A percentile compares a stretch with the other conserved stretches of the same genome.
Conservation (phyloP, 805 yeast genomes). For the Nakazawaea sp. region DNA sequence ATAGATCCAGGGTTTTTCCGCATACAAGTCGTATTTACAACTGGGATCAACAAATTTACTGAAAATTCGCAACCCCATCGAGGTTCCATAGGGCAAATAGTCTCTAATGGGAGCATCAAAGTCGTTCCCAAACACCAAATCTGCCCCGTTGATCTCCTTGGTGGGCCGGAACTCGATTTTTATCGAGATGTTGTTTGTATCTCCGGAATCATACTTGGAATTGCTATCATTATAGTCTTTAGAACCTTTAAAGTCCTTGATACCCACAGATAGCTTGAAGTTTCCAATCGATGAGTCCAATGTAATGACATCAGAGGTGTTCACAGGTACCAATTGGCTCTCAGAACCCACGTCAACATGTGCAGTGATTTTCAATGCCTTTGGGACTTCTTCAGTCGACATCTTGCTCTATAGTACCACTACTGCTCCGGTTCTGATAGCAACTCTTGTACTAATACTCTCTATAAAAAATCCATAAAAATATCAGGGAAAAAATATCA, state of each 20-base stretch:
- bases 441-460: too few relatives aligned
- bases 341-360: background rate
- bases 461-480: too few relatives aligned
- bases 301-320: background rate
- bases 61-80: slow-evolving; percentile 50
- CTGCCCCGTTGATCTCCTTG: slow-evolving; percentile 37
- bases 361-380: slow-evolving; percentile 6
- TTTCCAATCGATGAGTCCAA: slow-evolving; percentile 5
- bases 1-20: slow-evolving; percentile 55
- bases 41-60: slow-evolving; percentile 57
- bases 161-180: slow-evolving; percentile 36
- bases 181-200: slow-evolving; percentile 19
- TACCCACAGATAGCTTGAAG: slow-evolving; percentile 2
- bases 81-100: slow-evolving; percentile 47
- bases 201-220: background rate
- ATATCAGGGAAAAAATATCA: too few relatives aligned
- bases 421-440: too few relatives aligned
- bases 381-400: background rate
- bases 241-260: slow-evolving; percentile 8
- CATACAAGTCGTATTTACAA: slow-evolving; percentile 53
- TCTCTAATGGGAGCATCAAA: slow-evolving; percentile 53
- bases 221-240: slow-evolving; percentile 5
- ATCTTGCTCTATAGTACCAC: background rate
- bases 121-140: slow-evolving; percentile 65
- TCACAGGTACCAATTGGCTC: slow-evolving; percentile 6